Evolutionary conservation across 148 eudicot species (phyloP), one percentile per base, ranked within the genome.

Genomic region (Amaranthus palmeri): DNA sequence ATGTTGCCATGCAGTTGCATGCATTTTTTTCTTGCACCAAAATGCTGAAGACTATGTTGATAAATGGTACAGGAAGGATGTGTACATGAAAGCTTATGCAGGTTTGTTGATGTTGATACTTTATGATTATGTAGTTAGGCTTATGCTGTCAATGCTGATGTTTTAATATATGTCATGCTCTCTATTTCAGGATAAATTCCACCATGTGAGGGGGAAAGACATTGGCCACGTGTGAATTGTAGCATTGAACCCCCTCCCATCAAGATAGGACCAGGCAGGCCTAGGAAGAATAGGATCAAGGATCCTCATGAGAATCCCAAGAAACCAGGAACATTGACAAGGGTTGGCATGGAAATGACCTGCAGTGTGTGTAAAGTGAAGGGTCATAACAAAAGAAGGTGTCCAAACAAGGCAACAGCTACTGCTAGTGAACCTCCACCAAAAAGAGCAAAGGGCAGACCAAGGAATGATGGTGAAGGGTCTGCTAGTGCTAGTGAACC

Each of bases 121-220:
- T 1, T 49, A 6, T 49, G 8, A 49, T 25, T 25, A 49, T 6
- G 52, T 4, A 6, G 10, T 10, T 3, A 6, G 7, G 52, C 52
- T 49, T 2, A 49, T 49, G 52, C 1, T 49, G 52, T 10, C 7
- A 7, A 49, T 49, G 10, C 3, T 49, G 52, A 49, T 10, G 7
- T 0, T 49, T 7, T 49, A 49, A 49, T 49, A 6, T 51, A 6
- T 51, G 13, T 51, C 7, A 51, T 51, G 54, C 9, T 9, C 9
- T 51, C 36, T 25, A 25, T 10, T 51, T 10, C 13, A 10, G 2
- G 54, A 3, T 62, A 48, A 6, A 62, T 62, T 36, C 67, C 67
- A 62, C 67, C 50, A 6, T 62, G 50, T 62, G 67, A 44, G 48
- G 67, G 67, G 14, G 67, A 62, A 13, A 62, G 67, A 62, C 50